Evolutionary conservation across 1,284 basidiomycete species (phyloP), one percentile per base, ranked within the genome.

Genomic region (Limonomyces culmigenus): DNA sequence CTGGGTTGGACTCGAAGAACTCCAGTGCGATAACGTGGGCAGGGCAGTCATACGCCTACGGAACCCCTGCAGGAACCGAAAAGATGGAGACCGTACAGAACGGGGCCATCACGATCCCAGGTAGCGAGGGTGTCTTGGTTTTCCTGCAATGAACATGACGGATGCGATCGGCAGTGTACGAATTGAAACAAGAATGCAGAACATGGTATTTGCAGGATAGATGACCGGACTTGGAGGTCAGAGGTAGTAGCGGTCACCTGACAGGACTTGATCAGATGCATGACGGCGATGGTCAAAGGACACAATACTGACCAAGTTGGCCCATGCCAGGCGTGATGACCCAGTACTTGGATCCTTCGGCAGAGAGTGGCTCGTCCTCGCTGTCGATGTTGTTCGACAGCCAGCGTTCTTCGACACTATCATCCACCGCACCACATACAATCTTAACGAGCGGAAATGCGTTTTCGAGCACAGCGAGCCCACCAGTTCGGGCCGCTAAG

Each of bases 251-350:
- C n/a, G n/a, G n/a, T n/a, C n/a, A n/a, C n/a, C n/a, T n/a, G n/a
- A n/a, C n/a, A n/a, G n/a, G n/a, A n/a, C n/a, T n/a, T n/a, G n/a
- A n/a, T n/a, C n/a, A n/a, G n/a, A n/a, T n/a, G n/a, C n/a, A n/a
- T n/a, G n/a, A n/a, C n/a, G n/a, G n/a, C n/a, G n/a, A n/a, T n/a
- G n/a, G n/a, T n/a, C n/a, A n/a, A n/a, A n/a, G n/a, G n/a, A n/a
- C n/a, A n/a, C n/a, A n/a, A n/a, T n/a, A n/a, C n/a, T n/a, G n/a
- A 76, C 81, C 81, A 39, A 86, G 83, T 40, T 84, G 77, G 2
- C 81, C 81, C 68, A 86, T 78, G 5, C 81, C 81, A 32, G 81
- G 81, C 42, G 80, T 67, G 56, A 83, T 70, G 11, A 77, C 61
- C 79, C 80, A 86, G 14, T 74, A 67, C 47, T 73, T 75, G 32